Conservation (phyloP, 139 green algal species). For the Gonium pectorale region DNA sequence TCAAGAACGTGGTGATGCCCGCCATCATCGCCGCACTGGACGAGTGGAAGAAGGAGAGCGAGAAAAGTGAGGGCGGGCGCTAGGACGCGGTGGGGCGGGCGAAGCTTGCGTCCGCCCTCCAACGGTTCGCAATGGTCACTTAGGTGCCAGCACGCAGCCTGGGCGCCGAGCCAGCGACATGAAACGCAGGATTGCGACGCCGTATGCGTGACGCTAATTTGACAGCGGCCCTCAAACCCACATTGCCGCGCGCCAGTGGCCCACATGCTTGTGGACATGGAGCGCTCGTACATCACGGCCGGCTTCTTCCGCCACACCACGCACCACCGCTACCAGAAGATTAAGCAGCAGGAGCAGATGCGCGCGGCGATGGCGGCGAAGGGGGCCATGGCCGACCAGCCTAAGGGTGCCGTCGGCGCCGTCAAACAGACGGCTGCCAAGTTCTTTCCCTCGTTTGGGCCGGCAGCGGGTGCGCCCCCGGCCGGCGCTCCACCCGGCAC, state of each 20-base stretch:
- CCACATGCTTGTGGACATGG: constrained; percentile 90
- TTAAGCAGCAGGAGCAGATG: constrained; percentile 60
- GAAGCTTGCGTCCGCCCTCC: too few relatives aligned
- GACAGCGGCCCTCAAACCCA: too few relatives aligned
- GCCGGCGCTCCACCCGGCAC: neutral
- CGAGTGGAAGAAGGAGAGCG: constrained; percentile 78
- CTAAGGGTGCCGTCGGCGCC: neutral
- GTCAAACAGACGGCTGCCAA: constrained; percentile 27
- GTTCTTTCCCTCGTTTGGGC: constrained; percentile 44
- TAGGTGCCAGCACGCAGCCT: too few relatives aligned
- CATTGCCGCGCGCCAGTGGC: constrained; percentile 73
- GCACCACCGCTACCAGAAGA: constrained; percentile 58
- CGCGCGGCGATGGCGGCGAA: constrained; percentile 29
- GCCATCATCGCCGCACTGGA: constrained; percentile 80
- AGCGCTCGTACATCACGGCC: constrained; percentile 89
- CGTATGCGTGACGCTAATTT: too few relatives aligned
- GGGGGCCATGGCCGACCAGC: neutral
- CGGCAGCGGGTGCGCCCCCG: neutral
- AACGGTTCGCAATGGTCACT: too few relatives aligned
- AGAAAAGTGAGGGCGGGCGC: constrained; percentile 70
- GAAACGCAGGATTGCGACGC: too few relatives aligned
- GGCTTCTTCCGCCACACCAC: constrained; percentile 88
- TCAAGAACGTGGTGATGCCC: constrained; percentile 85
- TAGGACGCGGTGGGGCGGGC: too few relatives aligned
- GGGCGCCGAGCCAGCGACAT: too few relatives aligned